Base-by-base conservation (phyloP, 106 monocot species). In the Apostasia ramifera region DNA sequence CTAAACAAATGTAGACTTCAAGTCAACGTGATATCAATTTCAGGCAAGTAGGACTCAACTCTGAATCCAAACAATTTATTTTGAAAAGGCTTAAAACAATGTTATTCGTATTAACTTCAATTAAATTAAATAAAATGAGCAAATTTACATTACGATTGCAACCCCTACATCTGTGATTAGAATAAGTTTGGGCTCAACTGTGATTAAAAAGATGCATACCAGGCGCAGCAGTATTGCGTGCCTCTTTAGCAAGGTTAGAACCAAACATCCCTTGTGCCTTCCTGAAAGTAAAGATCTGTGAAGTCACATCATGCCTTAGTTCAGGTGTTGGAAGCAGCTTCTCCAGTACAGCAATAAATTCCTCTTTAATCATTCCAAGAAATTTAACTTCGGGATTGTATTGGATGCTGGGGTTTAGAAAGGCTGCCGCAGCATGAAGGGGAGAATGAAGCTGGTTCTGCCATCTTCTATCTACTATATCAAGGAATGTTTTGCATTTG, bases 241-340 rank as follows among this genome's bases (percentile, higher is more conserved):
- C 88, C 72, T 91, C 95, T 64, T 76, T 78, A n/a, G 95, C 95
- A 26, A 91, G 66, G 64, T 91, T 91, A 4, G 88, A 88, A 49
- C 88, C 88, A 61, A 95, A 95, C 88, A 95, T 91, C 58, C 95
- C 91, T 70, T 91, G 88, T 42, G 91, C 81, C 78, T 95, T 95
- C 53, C 81, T 77, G 45, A 95, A 95, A 2, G 74, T 67, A 64
- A 73, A 84, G 55, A 95, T 74, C 59, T 95, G 85, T 43, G 73
- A 45, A 0, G 95, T 95, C 66, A 95, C 84, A 79, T 91, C 83
- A 42, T 82, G 83, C 71, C 88, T 81, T 41, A 82, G 62, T 59
- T 95, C 91, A 46, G 91, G 82, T 9, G 66, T 68, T 2, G 83
- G 74, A 57, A 95, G 80, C 48, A 95, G 81, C 61, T 89, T 95